Conservation (phyloP, 345 rosid genomes). For the Excoecaria agallocha region DNA sequence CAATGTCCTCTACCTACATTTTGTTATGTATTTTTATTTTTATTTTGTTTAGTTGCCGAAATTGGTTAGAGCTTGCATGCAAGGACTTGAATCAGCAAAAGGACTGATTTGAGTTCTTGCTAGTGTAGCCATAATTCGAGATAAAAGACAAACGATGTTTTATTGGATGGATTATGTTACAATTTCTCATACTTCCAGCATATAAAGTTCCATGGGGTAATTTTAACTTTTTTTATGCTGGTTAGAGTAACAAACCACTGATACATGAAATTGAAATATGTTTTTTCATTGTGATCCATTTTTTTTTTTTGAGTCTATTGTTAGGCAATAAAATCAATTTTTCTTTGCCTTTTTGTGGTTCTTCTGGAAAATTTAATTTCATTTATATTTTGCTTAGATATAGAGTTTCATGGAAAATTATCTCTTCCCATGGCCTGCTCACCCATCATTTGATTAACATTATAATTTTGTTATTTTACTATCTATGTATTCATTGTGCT, state of each 20-base stretch:
- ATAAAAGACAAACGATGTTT: neutral
- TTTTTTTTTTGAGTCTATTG: no score
- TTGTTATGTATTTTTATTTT: neutral
- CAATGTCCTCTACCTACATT: no score
- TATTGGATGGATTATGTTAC: neutral
- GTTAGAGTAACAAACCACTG: neutral
- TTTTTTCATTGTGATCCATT: no score
- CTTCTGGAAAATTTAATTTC: neutral
- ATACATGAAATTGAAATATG: neutral
- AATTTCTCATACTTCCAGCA: neutral
- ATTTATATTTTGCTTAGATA: neutral
- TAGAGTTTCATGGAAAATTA: neutral
- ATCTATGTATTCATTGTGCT: neutral
- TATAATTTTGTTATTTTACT: neutral
- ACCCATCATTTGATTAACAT: neutral
- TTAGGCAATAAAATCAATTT: neutral
- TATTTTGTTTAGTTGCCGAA: neutral
- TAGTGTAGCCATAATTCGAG: neutral
- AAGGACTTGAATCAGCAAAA: neutral
- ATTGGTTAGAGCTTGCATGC: neutral
- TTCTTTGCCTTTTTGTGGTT: neutral
- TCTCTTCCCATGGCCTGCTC: neutral
- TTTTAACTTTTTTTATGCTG: neutral
- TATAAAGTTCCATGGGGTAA: no score
- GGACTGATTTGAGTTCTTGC: neutral